Percentiles rank a stretch among this genome's conserved stretches.
These are phyloP conservation scores for Penicillium atrosanguineum DNA, from an alignment of 495 filamentous ascomycete species.

Conservation along the genomic window DNA sequence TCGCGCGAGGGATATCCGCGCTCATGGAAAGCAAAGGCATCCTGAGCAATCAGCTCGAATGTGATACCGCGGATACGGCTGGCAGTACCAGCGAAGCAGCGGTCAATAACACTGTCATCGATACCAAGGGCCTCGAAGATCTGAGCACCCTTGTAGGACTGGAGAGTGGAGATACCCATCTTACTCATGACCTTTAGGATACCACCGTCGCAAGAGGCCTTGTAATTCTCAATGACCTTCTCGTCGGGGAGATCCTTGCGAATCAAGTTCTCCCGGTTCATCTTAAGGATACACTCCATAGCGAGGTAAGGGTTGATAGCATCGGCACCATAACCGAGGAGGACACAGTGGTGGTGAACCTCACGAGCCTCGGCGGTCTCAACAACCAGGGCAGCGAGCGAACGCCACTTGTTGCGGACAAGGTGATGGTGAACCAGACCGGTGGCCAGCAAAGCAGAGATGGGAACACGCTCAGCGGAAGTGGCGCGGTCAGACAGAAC, in stretches of 20 bases:
- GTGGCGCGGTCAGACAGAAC: constrained; percentile 90
- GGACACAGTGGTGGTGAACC: constrained; percentile 98
- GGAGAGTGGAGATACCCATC: constrained; percentile 98
- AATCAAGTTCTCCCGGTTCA: constrained; percentile 93
- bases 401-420: constrained; percentile 94
- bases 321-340: constrained; percentile 94
- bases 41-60: constrained; percentile 92
- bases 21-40: constrained; percentile 96
- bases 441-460: constrained; percentile 87
- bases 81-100: constrained; percentile 94
- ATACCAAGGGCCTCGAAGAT: constrained; percentile 99
- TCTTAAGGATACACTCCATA: constrained; percentile 97
- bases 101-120: constrained; percentile 91
- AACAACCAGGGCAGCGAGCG: constrained; percentile 81
- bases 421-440: constrained; percentile 97
- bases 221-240: constrained; percentile 91
- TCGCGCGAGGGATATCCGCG: constrained; percentile 84
- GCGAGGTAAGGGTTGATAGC: constrained; percentile 96
- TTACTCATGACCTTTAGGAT: constrained; percentile 99
- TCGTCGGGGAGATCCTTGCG: constrained; percentile 85
- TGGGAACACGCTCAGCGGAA: constrained; percentile 75
- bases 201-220: constrained; percentile 95
- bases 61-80: constrained; percentile 95
- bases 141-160: constrained; percentile 98
- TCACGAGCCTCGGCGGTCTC: constrained; percentile 98